Base-by-base conservation (phyloP, 1,284 basidiomycete genomes). In the Ustilago tritici region DNA sequence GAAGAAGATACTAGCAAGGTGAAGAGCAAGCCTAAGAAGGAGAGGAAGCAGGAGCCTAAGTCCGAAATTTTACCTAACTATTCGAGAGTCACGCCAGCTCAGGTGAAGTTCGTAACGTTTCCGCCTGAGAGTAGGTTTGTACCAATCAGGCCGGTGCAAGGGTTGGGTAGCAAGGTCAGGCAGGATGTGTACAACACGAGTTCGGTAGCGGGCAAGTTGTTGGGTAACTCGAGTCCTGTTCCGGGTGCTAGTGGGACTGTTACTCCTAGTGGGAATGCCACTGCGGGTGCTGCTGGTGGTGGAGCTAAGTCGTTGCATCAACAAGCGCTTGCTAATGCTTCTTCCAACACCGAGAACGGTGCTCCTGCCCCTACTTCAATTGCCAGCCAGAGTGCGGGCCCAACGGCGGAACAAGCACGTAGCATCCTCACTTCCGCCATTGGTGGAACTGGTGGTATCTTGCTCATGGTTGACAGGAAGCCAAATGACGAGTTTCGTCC, bases 11-110 rank as follows among this genome's bases (percentile, higher is more conserved):
- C 72, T 55, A 53, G 79, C 61, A 64, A 75, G 54, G 54, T 56
- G 12, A 67, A 41, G 31, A 65, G 65, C 53, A 76, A 79, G 63
- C 49, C 62, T 7, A 67, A 78, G 50, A 80, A 83, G 65, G 87
- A 88, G 73, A 91, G 92, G 82, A 92, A 92, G 85, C 76, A 76
- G 19, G 95, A 98, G 83, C 91, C 93, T 0, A 88, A 89, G 2
- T 93, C 89, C 14, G 94, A 96, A 87, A 90, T 88, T 66, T 88
- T 95, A 17, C 88, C 91, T 35, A 99, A 99, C 88, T 92, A 98
- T 84, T 93, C 95, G 14, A 92, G 97, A 59, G 94, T 98, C 19
- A 95, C 93, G 0, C 94, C 96, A 17, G 91, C 92, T 0, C 97
- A 99, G 87, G 88, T 97, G 38, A 89, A 91, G 23, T 92, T 93